A percentile compares a stretch with the other conserved stretches of the same genome.
Conservation (phyloP, 768 basidiomycete species). For the Dacryopinax spathularia region DNA sequence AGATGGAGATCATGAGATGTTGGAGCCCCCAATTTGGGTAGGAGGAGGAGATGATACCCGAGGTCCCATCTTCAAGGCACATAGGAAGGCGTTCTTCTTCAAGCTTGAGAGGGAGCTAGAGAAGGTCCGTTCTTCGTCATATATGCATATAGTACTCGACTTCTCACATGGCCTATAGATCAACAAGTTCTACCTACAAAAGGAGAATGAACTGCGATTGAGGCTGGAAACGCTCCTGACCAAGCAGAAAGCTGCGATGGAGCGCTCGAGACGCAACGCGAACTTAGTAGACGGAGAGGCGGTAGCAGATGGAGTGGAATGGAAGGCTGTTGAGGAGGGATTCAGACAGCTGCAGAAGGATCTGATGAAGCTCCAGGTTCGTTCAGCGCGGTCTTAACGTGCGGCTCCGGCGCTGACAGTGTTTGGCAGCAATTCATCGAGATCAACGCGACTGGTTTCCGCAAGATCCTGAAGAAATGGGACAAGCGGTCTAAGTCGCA, state of each 20-base stretch:
- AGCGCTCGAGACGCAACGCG: constrained; percentile 54
- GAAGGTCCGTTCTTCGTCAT: constrained; percentile 46
- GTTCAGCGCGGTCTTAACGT: constrained; percentile 4
- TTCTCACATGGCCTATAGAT: constrained; percentile 40
- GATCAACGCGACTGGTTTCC: constrained; percentile 90
- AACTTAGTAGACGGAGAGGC: constrained; percentile 39
- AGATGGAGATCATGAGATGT: neutral
- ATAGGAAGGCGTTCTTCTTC: constrained; percentile 97
- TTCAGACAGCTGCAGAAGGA: constrained; percentile 89
- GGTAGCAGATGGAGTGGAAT: constrained; percentile 52
- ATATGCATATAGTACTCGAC: neutral
- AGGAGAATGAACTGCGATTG: constrained; percentile 85
- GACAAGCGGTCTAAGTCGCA: constrained; percentile 90
- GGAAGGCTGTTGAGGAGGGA: constrained; percentile 92
- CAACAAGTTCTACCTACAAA: constrained; percentile 93
- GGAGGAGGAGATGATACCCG: constrained; percentile 51
- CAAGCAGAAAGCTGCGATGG: constrained; percentile 74
- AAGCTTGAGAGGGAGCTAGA: constrained; percentile 94
- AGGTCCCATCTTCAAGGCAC: constrained; percentile 78
- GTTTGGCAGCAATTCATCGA: constrained; percentile 77
- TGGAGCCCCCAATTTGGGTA: neutral
- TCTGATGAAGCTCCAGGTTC: constrained; percentile 84
- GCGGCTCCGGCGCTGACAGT: constrained; percentile 3
- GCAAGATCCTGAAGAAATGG: constrained; percentile 97
- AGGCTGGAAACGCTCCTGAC: constrained; percentile 86